Conservation (phyloP, 768 basidiomycete species). For the Mrakia frigida region DNA sequence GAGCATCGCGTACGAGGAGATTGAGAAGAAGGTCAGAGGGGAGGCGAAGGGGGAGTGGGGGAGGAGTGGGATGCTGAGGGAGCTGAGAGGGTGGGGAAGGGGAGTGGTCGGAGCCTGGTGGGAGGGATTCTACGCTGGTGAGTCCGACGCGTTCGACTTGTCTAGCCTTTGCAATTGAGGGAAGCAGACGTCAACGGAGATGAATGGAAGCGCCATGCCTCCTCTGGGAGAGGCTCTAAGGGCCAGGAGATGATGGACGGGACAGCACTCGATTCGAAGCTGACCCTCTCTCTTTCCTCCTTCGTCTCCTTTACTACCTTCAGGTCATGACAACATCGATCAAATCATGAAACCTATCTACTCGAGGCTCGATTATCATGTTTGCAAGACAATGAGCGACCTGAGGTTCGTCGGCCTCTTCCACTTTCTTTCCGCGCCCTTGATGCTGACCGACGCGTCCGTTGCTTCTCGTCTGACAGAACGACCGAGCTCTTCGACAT, state of each 20-base stretch:
- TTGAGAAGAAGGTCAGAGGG: slow-evolving; percentile 65
- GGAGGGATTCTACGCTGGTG: slow-evolving; percentile 33
- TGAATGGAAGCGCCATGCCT: too few relatives aligned
- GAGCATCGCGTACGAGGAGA: slow-evolving; percentile 76
- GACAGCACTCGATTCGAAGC: not conserved
- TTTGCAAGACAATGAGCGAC: slow-evolving; percentile 85
- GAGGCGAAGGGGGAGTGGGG: slow-evolving; percentile 59
- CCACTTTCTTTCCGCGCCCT: not conserved
- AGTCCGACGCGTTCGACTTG: slow-evolving; percentile 1
- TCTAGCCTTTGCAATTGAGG: too few relatives aligned
- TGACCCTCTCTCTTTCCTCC: not conserved
- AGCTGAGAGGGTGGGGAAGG: slow-evolving; percentile 56
- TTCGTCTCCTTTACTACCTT: not conserved
- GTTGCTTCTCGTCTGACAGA: slow-evolving; percentile 37
- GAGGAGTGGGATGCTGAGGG: slow-evolving; percentile 38
- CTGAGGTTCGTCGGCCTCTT: slow-evolving; percentile 58
- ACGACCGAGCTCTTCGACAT: slow-evolving; percentile 86
- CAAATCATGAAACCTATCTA: slow-evolving; percentile 61
- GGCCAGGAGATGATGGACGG: too few relatives aligned
- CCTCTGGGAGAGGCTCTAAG: too few relatives aligned
- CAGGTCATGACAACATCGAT: slow-evolving; percentile 44
- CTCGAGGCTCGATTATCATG: slow-evolving; percentile 81
- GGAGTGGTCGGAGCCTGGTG: slow-evolving; percentile 27
- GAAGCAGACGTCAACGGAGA: too few relatives aligned
- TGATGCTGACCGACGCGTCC: not conserved